A percentile compares a stretch with the other conserved stretches of the same genome.
These are phyloP conservation scores for Astraeus odoratus DNA, from an alignment of 768 basidiomycete species.

Conservation along the genomic window DNA sequence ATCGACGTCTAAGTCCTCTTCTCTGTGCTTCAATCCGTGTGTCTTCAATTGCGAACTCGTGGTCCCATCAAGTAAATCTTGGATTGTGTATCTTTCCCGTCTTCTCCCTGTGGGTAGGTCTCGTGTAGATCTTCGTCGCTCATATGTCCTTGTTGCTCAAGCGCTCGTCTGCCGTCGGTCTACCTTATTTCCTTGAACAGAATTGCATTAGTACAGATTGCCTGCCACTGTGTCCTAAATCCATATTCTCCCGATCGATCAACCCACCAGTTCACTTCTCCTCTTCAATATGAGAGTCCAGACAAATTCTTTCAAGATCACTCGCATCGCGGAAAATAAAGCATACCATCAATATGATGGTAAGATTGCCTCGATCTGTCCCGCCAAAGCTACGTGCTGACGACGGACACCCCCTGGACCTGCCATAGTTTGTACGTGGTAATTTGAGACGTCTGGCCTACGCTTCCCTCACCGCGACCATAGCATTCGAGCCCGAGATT, in stretches of 20 bases:
- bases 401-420: background rate
- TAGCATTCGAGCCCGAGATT: slow-evolving; percentile 15
- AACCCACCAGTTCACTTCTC: slow-evolving; percentile 3
- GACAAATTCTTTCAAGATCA: slow-evolving; percentile 30
- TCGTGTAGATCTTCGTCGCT: too few relatives aligned
- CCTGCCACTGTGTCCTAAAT: too few relatives aligned
- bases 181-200: too few relatives aligned
- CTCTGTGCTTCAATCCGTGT: too few relatives aligned
- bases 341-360: slow-evolving; percentile 28
- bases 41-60: too few relatives aligned
- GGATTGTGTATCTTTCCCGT: too few relatives aligned
- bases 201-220: too few relatives aligned
- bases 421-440: slow-evolving; percentile 22
- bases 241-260: background rate
- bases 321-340: slow-evolving; percentile 16
- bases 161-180: too few relatives aligned
- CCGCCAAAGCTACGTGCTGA: slow-evolving; percentile 3
- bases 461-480: background rate
- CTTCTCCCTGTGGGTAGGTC: too few relatives aligned
- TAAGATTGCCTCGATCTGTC: slow-evolving; percentile 11
- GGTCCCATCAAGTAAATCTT: too few relatives aligned
- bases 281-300: slow-evolving; percentile 17
- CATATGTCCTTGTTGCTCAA: too few relatives aligned
- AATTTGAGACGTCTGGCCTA: background rate
- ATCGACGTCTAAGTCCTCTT: too few relatives aligned